Evolutionary conservation across 2,329 filamentous ascomycete species (phyloP), one percentile per base, ranked within the genome.

Genomic region (Cadophora sp.): DNA sequence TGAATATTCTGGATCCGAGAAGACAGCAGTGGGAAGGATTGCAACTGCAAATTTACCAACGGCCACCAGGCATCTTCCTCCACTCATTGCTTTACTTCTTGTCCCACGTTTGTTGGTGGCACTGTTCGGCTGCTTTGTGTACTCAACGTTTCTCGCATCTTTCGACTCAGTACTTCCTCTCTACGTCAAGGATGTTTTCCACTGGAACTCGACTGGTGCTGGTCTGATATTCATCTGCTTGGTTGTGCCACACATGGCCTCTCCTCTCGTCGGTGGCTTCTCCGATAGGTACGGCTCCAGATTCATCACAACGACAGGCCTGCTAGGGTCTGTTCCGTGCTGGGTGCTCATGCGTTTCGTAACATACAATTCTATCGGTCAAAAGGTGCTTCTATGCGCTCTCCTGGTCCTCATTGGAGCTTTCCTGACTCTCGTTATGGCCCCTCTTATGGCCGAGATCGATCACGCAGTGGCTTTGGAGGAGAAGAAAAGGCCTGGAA

Each of bases 391-490:
- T 0, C 81, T 94, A 0, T 90, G 87, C 66, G 87, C 83, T 1
- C 79, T 94, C 1, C 80, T 94, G 0, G 83, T 83, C 0, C 72
- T 91, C 0, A 76, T 89, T 0, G 91, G 91, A 0, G 70, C 86
- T 1, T 84, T 84, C 1, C 76, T 91, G 6, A 83, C 86, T 0
- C 79, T 91, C 7, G 82, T 86, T 0, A 85, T 90, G 73, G 86
- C 89, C 0, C 87, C 90, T 0, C 79, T 92, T 24, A 89, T 93
- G 85, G 89, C 91, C 0, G 92, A 93, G 77, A 88, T 93, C 27
- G 87, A 89, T 71, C 80, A 81, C 64, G 78, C 81, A 51, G 78
- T 81, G 0, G 81, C 82, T 0, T 77, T 80, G 4, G 79, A 84
- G 43, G 89, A 89, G 73, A 87, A 86, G 2, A 71, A 63, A 43